phyloP scores from a whole-genome alignment of 257 asterid genomes.

The Cinchona pubescens region DNA sequence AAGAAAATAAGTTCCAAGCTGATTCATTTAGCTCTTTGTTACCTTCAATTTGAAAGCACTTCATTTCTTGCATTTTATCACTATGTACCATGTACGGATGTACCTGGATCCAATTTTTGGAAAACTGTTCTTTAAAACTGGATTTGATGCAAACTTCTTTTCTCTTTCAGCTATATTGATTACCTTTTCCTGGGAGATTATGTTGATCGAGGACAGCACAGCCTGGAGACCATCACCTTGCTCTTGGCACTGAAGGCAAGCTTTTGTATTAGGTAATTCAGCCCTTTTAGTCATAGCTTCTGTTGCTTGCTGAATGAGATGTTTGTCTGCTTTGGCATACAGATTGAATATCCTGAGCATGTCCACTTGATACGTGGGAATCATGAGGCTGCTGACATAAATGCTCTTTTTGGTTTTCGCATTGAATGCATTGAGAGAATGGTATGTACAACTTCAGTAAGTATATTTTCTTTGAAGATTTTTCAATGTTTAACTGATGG shows the following conservation, averaged over 20 bases:
- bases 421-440: slow-evolving; percentile 98
- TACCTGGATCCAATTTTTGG: slow-evolving; percentile 6
- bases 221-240: slow-evolving; percentile 97
- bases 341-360: slow-evolving; percentile 96
- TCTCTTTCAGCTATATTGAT: slow-evolving; percentile 83
- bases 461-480: not conserved
- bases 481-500: slow-evolving; percentile 28
- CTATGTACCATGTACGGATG: not conserved
- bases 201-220: slow-evolving; percentile 99
- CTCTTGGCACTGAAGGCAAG: slow-evolving; percentile 95
- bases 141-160: slow-evolving; percentile 19
- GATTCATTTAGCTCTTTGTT: not conserved
- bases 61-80: not conserved
- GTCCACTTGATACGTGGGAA: slow-evolving; percentile 97
- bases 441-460: slow-evolving; percentile 45
- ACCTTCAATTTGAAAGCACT: not conserved
- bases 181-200: slow-evolving; percentile 97
- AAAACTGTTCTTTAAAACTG: not conserved
- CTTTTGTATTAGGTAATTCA: not conserved
- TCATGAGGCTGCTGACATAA: slow-evolving; percentile 99
- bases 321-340: slow-evolving; percentile 21
- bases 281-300: not conserved
- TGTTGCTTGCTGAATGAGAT: not conserved
- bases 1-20: too few species aligned
- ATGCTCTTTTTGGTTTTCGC: slow-evolving; percentile 98